Evolutionary conservation across 2,329 filamentous ascomycete genomes (phyloP), one percentile per base, ranked within the genome.

Genomic region (Alternaria ventricosa): DNA sequence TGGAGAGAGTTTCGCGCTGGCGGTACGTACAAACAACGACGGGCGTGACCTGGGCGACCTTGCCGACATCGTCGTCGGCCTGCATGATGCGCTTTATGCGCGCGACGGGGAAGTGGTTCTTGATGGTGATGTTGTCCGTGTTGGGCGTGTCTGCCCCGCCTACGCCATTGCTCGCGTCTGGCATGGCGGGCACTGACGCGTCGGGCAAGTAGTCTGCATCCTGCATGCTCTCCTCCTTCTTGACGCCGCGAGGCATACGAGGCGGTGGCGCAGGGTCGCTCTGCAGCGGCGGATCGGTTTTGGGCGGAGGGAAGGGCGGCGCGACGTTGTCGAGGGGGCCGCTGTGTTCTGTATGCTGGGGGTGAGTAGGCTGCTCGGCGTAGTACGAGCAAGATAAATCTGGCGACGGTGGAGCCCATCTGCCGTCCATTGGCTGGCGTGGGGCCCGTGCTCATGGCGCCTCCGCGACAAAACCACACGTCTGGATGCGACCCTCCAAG

Each of bases 31-130:
- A 89, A 47, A 98, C 95, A 25, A 95, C 96, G 60, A 97, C 96
- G 15, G 95, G 95, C 1, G 96, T 97, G 65, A 98, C 96, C 81
- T 99, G 96, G 5, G 96, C 94, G 10, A 99, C 96, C 82, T 99
- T 99, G 66, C 96, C 96, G 0, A 99, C 94, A 79, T 99, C 96
- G 77, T 99, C 96, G 76, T 99, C 96, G 11, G 95, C 95, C 82
- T 99, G 96, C 96, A 99, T 98, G 75, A 99, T 98, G 55, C 96
- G 90, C 86, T 99, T 99, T 84, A 99, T 99, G 66, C 96, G 88
- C 13, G 96, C 96, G 30, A 97, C 97, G 1, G 96, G 96, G 75
- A 99, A 99, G 75, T 97, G 97, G 33, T 95, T 98, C 81, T 89
- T 92, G 72, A 99, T 93, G 46, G 93, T 80, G 82, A 97, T 82